Base-by-base conservation (phyloP, 2,329 filamentous ascomycete species). In the Alternaria longipes region DNA sequence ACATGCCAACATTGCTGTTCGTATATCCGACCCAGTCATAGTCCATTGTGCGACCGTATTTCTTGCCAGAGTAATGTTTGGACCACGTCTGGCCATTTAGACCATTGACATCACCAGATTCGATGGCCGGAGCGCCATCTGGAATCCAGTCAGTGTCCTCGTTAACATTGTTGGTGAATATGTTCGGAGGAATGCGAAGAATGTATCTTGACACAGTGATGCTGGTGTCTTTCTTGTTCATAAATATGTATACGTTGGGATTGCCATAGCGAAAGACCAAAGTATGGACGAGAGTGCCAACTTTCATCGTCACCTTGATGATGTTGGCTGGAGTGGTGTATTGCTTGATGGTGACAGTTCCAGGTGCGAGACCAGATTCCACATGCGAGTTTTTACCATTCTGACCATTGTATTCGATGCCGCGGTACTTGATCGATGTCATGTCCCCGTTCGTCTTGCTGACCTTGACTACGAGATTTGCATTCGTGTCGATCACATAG, bases 341-440 rank as follows among this genome's bases (percentile, higher is more conserved):
- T 32, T 70, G 62, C 16, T 67, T 65, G 42, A 70, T 84, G 46
- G 82, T 83, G 16, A 90, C 85, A 8, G 82, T 84, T 8, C 84
- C 84, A 3, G 82, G 80, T 20, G 85, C 86, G 2, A 88, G 80
- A 14, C 86, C 86, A 4, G 86, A 88, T 44, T 81, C 80, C 58
- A 88, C 84, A 52, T 88, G 86, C 22, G 83, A 84, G 50, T 81
- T 81, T 45, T 63, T 72, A 14, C 68, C 69, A n/a, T 36, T 55
- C 42, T 81, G 81, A 51, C 78, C 75, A 9, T 74, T 68, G 69
- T 87, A 85, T 71, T 89, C 85, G 30, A 81, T 79, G 56, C 85
- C 85, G 26, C 84, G 83, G 72, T 83, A 89, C 57, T 83, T 84
- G 73, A 89, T 86, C 1, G 87, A 89, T 32, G 83, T 87, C 75